Conservation (phyloP, 345 rosid genomes). For the Hibiscus syriacus region DNA sequence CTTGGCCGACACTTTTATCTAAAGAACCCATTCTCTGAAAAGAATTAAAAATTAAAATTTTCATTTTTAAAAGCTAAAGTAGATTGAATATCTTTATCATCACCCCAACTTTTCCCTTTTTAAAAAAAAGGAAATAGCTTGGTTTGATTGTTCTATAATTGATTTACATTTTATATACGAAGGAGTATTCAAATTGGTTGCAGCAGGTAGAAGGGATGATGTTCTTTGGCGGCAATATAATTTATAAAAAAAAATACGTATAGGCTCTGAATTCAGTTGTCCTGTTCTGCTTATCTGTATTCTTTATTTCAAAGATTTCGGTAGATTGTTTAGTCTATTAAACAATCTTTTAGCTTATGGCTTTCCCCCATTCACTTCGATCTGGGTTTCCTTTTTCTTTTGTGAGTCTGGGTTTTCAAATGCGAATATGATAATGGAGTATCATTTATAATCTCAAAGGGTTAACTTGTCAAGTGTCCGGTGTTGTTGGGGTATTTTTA, state of each 20-base stretch:
- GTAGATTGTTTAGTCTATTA: not conserved
- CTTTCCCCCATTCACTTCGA: not conserved
- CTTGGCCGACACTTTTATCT: conserved; percentile 48
- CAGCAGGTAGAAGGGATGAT: conserved; percentile 28
- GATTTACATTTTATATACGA: not conserved
- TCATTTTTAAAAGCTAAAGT: not conserved
- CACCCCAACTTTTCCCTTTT: conserved; percentile 8
- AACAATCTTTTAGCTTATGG: conserved; percentile 9
- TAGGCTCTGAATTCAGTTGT: not conserved
- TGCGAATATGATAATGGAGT: conserved; percentile 18
- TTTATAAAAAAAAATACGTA: not conserved
- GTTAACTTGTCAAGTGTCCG: not conserved
- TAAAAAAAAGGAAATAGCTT: not conserved
- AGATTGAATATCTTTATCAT: conserved; percentile 10
- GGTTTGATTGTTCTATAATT: not conserved
- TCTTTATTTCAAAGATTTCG: conserved; percentile 22
- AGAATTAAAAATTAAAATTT: not conserved
- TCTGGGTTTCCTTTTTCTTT: conserved; percentile 4
- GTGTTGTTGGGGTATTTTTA: conserved; percentile 3
- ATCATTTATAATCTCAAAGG: conserved; percentile 4
- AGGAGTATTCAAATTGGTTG: conserved; percentile 21
- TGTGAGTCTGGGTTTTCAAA: conserved; percentile 8
- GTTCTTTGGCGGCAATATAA: conserved; percentile 36
- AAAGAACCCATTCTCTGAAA: conserved; percentile 6
- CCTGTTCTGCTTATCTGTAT: conserved; percentile 13